Conservation (phyloP, 352 stramenopile species). For the Phytophthora pini region DNA sequence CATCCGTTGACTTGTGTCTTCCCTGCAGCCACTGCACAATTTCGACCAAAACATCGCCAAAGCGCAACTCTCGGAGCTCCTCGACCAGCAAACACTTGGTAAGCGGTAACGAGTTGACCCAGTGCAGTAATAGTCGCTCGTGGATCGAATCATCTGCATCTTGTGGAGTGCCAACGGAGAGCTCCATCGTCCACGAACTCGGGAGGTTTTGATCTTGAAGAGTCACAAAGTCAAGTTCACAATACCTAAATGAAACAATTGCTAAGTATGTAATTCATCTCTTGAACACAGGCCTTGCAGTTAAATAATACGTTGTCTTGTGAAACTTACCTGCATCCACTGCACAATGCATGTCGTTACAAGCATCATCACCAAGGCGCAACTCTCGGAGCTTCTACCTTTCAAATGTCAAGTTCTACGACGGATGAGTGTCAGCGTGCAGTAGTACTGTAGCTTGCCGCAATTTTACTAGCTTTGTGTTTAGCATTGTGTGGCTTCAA, state of each 20-base stretch:
- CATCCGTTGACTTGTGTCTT: background rate
- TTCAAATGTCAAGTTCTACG: constrained; percentile 15
- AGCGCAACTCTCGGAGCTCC: constrained; percentile 57
- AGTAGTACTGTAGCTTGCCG: no score
- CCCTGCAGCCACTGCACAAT: constrained; percentile 53
- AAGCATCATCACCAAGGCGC: no score
- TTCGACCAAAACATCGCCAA: constrained; percentile 60
- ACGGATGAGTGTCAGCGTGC: no score
- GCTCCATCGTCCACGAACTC: constrained; percentile 1
- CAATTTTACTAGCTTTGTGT: no score
- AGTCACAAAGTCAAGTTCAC: constrained; percentile 10
- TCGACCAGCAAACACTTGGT: constrained; percentile 69
- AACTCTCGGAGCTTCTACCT: no score
- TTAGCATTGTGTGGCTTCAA: no score
- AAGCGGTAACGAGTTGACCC: constrained; percentile 76
- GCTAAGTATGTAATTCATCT: no score
- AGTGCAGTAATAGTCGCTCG: constrained; percentile 65
- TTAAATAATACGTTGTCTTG: no score
- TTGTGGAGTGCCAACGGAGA: background rate
- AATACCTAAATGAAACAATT: no score
- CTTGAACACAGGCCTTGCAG: no score
- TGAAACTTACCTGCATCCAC: no score
- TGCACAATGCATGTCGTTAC: no score
- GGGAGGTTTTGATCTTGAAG: constrained; percentile 21
- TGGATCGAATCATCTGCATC: constrained; percentile 6